Evolutionary conservation across 768 basidiomycete species (phyloP), one percentile per base, ranked within the genome.

Genomic region (Sarcomyxa edulis): DNA sequence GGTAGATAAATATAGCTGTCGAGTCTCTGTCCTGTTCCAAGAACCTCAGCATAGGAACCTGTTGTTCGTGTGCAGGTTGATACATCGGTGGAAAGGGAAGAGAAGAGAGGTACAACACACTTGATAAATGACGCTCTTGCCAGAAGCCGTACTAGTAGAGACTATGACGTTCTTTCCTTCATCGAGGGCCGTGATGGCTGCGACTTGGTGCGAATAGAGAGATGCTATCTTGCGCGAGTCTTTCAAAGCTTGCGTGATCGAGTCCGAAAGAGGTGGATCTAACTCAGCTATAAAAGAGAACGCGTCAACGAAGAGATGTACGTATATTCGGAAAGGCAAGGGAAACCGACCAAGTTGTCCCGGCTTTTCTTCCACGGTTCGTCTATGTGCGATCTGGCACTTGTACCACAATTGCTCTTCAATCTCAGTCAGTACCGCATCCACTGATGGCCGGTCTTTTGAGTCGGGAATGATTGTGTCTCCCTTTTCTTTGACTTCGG

Each of bases 61-160:
- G 37, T 32, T 19, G 24, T 16, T n/a, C 1, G 16, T 4, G 8
- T 12, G 6, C 21, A n/a, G 9, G 20, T 25, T 31, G 10, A 26
- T 3, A 28, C 39, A 25, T 41, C n/a, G n/a, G n/a, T n/a, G n/a
- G 25, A 37, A 40, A 25, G 24, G 4, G 32, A n/a, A 6, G 32
- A 29, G 3, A 7, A 35, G 18, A 35, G 24, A 19, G 23, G 7
- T 14, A 19, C 11, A 15, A 36, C 50, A 22, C 41, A 81, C 87
- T 65, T 91, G 88, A 55, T 90, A 92, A 29, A 91, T 88, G 10
- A 90, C 63, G 59, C 86, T 90, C 62, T 91, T 92, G 3, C 89
- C 89, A 4, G 88, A 91, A 6, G 91, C 90, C 6, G 92, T 95
- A 46, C 82, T 84, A 0, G 91, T 94, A 4, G 89, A 92, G 20